These are phyloP conservation scores for Pisolithus microcarpus DNA, from an alignment of 768 basidiomycete genomes.

Conservation along the genomic window DNA sequence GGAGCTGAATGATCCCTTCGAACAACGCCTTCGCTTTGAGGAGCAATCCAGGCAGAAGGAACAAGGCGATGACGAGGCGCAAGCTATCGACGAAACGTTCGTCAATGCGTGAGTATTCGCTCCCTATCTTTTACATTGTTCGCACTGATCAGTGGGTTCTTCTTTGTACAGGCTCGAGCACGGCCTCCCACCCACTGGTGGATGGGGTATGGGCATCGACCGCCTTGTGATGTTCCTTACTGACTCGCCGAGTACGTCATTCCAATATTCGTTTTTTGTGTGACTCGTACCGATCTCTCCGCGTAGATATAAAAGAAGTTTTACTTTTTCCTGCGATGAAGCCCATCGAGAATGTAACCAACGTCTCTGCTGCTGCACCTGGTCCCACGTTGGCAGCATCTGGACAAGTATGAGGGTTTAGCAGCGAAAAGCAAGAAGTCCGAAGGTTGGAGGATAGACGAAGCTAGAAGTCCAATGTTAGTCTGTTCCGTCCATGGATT, in stretches of 20 bases:
- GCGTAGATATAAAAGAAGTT: conserved; percentile 90
- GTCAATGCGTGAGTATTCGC: conserved; percentile 72
- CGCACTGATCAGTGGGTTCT: background rate
- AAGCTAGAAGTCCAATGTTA: no score
- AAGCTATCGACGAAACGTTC: conserved; percentile 93
- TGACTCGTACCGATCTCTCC: conserved; percentile 4
- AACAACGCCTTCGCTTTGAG: conserved; percentile 91
- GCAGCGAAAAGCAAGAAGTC: no score
- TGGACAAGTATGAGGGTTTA: conserved; percentile 9
- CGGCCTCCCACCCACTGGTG: conserved; percentile 94
- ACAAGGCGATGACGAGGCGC: conserved; percentile 95
- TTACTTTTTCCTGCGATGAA: conserved; percentile 97
- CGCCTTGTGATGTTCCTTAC: conserved; percentile 98
- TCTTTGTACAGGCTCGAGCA: conserved; percentile 72
- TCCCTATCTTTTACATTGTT: background rate
- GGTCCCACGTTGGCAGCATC: conserved; percentile 8
- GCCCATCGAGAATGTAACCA: conserved; percentile 52
- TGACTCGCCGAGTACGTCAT: conserved; percentile 76
- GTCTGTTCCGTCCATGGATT: no score
- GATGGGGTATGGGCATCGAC: conserved; percentile 95
- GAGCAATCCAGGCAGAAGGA: conserved; percentile 95
- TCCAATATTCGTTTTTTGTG: background rate
- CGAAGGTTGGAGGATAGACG: no score
- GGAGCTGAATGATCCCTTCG: conserved; percentile 98
- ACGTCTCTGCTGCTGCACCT: conserved; percentile 25